Conservation (phyloP, 2,329 filamentous ascomycete species). For the Aspergillus oerlinghausenensis region DNA sequence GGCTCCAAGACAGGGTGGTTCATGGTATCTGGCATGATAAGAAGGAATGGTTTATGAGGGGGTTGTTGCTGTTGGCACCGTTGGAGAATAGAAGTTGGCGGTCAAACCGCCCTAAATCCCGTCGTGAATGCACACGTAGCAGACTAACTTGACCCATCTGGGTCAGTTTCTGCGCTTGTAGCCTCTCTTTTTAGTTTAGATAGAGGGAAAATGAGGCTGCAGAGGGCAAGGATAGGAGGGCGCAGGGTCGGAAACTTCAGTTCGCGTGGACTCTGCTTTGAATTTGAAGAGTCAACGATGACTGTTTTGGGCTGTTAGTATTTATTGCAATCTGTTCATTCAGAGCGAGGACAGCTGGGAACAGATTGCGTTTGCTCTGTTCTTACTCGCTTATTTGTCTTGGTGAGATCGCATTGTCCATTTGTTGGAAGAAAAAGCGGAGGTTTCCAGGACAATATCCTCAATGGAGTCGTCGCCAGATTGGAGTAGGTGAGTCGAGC, state of each 20-base stretch:
- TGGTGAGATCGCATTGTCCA: background rate
- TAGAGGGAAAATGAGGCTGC: background rate
- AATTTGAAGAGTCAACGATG: background rate
- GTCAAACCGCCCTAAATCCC: slow-evolving; percentile 19
- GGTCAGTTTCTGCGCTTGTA: slow-evolving; percentile 16
- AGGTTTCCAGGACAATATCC: background rate
- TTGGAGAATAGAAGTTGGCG: slow-evolving; percentile 8
- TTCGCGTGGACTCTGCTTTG: background rate
- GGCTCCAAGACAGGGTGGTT: background rate
- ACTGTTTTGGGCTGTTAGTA: background rate
- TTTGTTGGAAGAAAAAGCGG: background rate
- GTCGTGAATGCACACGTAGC: slow-evolving; percentile 35
- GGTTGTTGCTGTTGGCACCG: slow-evolving; percentile 6
- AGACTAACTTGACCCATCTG: slow-evolving; percentile 19
- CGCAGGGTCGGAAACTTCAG: background rate
- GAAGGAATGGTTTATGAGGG: background rate
- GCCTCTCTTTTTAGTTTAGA: slow-evolving; percentile 6
- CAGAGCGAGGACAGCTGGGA: background rate
- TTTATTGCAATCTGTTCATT: background rate
- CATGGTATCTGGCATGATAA: background rate
- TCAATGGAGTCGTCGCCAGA: slow-evolving; percentile 27
- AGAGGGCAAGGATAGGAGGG: background rate
- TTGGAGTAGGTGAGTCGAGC: slow-evolving; percentile 29
- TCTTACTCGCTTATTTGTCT: background rate
- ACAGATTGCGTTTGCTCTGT: background rate